phyloP scores from a whole-genome alignment of 257 asterid genomes.

The Verbena officinalis region DNA sequence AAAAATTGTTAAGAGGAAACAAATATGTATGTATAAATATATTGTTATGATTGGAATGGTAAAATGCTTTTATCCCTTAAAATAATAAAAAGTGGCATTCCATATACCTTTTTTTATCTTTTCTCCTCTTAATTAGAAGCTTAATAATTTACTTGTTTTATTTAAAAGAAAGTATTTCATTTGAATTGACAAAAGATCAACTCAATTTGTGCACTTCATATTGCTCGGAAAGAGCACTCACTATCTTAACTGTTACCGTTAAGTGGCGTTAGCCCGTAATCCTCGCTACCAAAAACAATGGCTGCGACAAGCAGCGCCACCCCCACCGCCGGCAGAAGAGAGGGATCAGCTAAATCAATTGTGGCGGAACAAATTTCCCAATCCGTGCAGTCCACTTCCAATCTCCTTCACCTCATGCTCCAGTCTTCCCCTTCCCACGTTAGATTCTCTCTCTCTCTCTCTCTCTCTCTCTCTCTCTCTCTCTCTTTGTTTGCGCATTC shows the following conservation, averaged over 20 bases:
- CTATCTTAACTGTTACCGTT: neutral
- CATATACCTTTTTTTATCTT: too few relatives aligned
- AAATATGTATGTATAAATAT: too few relatives aligned
- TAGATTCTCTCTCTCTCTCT: neutral
- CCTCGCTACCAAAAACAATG: conserved; percentile 11
- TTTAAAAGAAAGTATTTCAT: too few relatives aligned
- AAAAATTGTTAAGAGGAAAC: too few relatives aligned
- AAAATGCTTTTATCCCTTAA: too few relatives aligned
- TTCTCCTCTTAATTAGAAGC: too few relatives aligned
- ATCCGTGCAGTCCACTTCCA: conserved; percentile 78
- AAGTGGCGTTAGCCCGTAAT: neutral
- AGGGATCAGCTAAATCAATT: conserved; percentile 61
- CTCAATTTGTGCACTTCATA: neutral
- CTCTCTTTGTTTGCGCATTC: neutral
- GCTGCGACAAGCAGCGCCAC: conserved; percentile 34
- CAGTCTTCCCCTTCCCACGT: conserved; percentile 82
- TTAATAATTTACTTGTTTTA: too few relatives aligned
- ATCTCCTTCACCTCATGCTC: conserved; percentile 91
- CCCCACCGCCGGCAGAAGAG: conserved; percentile 39
- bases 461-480: conserved; percentile 14
- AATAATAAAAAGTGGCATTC: too few relatives aligned
- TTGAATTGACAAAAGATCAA: too few relatives aligned
- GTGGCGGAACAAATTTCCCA: conserved; percentile 87
- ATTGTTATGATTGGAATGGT: too few relatives aligned
- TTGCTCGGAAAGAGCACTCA: conserved; percentile 12